These are phyloP conservation scores for Scedosporium dehoogii DNA, from an alignment of 2,329 filamentous ascomycete genomes.

Conservation along the genomic window DNA sequence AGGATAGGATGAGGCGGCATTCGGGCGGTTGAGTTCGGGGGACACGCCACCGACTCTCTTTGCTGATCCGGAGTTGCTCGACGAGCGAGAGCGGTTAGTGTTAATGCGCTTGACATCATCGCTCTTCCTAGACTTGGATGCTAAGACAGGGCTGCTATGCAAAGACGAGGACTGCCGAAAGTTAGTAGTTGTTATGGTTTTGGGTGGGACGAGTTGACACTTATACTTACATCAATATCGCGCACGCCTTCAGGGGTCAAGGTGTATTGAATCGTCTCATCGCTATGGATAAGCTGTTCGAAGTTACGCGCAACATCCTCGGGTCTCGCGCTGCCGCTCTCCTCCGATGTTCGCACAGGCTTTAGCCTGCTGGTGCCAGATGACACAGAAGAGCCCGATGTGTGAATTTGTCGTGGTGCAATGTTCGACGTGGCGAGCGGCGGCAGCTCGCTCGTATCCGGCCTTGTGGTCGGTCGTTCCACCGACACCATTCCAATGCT, in stretches of 20 bases:
- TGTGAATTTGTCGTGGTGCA: constrained; percentile 28
- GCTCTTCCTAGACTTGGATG: constrained; percentile 32
- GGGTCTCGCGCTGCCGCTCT: constrained; percentile 33
- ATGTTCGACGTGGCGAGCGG: background rate
- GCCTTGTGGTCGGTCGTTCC: constrained; percentile 18
- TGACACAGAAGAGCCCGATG: constrained; percentile 41
- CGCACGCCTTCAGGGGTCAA: constrained; percentile 73
- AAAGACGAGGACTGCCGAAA: background rate
- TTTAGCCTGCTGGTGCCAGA: constrained; percentile 41
- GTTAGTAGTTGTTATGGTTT: constrained; percentile 4
- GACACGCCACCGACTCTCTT: constrained; percentile 17
- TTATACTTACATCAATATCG: constrained; percentile 55
- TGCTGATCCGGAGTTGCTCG: constrained; percentile 30
- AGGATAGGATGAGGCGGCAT: background rate
- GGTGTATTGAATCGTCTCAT: constrained; percentile 74
- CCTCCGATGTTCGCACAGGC: constrained; percentile 47
- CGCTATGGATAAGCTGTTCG: constrained; percentile 71
- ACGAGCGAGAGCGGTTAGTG: constrained; percentile 34
- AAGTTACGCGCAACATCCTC: constrained; percentile 59
- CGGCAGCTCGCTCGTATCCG: background rate
- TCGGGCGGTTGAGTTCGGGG: background rate
- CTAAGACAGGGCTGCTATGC: constrained; percentile 28
- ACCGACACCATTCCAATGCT: constrained; percentile 29
- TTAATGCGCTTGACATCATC: constrained; percentile 30
- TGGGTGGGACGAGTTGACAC: background rate